A percentile compares a stretch with the other conserved stretches of the same genome.
phyloP scores from a whole-genome alignment of 768 basidiomycete genomes.

The Cystofilobasidium bisporidii region DNA sequence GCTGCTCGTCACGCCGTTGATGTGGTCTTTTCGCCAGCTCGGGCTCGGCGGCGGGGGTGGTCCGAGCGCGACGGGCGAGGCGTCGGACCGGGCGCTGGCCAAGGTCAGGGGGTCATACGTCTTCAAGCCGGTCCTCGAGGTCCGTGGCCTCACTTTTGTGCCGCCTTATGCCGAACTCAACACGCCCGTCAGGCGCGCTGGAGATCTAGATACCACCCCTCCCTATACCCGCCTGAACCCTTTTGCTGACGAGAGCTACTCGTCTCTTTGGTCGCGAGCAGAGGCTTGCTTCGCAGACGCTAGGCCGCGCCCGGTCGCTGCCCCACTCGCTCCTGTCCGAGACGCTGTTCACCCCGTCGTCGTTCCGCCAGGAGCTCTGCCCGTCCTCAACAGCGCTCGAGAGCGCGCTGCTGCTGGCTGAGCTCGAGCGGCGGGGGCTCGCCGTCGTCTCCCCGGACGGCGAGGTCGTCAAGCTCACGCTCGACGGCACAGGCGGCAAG shows the following conservation, averaged over 20 bases:
- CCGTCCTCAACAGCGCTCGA: constrained; percentile 52
- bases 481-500: constrained; percentile 39
- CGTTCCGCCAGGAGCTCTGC: constrained; percentile 12
- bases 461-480: constrained; percentile 72
- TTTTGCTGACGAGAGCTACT: no score
- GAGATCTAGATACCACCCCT: no score
- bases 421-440: constrained; percentile 56
- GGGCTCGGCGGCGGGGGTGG: no score
- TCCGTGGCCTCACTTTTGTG: constrained; percentile 27
- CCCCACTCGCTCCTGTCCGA: constrained; percentile 32
- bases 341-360: constrained; percentile 1
- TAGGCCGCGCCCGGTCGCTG: constrained; percentile 17
- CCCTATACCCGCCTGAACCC: no score
- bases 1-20: constrained; percentile 27
- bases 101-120: constrained; percentile 35
- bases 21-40: constrained; percentile 14
- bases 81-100: constrained; percentile 31
- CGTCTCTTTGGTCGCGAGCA: neutral
- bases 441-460: constrained; percentile 63
- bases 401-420: constrained; percentile 60
- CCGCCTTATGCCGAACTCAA: neutral
- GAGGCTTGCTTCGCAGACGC: constrained; percentile 12
- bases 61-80: constrained; percentile 27
- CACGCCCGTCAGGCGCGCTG: no score
- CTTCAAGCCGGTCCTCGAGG: constrained; percentile 38